A percentile compares a stretch with the other conserved stretches of the same genome.
Evolutionary conservation across 495 filamentous ascomycete species (phyloP).

Genomic region (Hypoxylon lienhwacheense): DNA sequence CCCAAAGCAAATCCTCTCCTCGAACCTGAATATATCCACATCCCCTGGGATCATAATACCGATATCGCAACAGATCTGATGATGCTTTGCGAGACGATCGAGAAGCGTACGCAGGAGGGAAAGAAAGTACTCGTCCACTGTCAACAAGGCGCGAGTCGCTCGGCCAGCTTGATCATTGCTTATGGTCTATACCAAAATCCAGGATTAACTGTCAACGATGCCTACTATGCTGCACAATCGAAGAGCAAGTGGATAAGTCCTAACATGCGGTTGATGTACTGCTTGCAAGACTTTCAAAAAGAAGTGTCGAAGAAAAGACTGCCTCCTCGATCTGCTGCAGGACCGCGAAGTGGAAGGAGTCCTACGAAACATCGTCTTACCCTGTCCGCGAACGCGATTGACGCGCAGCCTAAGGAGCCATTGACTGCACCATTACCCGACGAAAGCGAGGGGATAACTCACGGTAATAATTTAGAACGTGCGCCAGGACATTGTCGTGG

Average conservation of each 20-base stretch:
- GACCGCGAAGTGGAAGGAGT: conserved; percentile 50
- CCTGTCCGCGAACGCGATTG: conserved; percentile 55
- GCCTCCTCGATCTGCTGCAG: conserved; percentile 45
- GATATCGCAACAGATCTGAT: conserved; percentile 88
- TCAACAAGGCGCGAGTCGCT: conserved; percentile 93
- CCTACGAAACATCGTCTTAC: conserved; percentile 56
- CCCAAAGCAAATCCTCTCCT: conserved; percentile 57
- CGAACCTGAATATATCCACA: conserved; percentile 90
- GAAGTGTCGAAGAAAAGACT: conserved; percentile 59
- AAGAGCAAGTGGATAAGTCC: conserved; percentile 95
- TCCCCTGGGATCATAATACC: conserved; percentile 97
- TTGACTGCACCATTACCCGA: conserved; percentile 54
- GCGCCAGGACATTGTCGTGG: conserved; percentile 43
- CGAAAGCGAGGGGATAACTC: conserved; percentile 39
- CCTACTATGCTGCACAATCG: conserved; percentile 85
- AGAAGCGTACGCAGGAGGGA: conserved; percentile 71
- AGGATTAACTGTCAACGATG: conserved; percentile 83
- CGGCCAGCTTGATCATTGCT: conserved; percentile 94
- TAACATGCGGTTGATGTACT: conserved; percentile 98
- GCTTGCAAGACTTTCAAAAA: conserved; percentile 88
- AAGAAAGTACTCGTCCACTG: conserved; percentile 94
- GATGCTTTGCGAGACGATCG: conserved; percentile 82
- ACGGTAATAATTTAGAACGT: conserved; percentile 30
- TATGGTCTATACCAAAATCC: conserved; percentile 94
- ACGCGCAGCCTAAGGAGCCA: conserved; percentile 48